Evolutionary conservation across 108 stramenopile species (phyloP).

Genomic region (Skeletonema costatum): DNA sequence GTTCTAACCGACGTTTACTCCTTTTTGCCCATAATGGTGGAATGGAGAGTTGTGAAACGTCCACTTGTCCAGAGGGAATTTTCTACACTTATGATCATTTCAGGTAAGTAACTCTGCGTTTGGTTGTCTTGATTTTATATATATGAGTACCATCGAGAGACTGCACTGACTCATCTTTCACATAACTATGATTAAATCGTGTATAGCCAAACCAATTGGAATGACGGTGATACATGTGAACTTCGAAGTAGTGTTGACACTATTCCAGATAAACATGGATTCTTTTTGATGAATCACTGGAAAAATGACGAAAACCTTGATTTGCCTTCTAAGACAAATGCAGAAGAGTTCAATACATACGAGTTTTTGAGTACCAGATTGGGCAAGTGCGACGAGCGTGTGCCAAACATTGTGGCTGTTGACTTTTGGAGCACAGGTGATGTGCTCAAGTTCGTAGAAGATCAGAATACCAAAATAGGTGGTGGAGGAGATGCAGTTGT

Average conservation of each 20-base stretch:
- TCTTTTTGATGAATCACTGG: slow-evolving; percentile 66
- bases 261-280: slow-evolving; percentile 4
- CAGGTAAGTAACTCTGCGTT: background rate
- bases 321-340: slow-evolving; percentile 29
- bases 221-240: background rate
- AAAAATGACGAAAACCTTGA: slow-evolving; percentile 24
- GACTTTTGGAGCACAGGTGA: slow-evolving; percentile 74
- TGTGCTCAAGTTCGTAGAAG: slow-evolving; percentile 50
- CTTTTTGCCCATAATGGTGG: slow-evolving; percentile 23
- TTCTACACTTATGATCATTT: slow-evolving; percentile 30
- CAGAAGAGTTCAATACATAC: slow-evolving; percentile 43
- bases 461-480: slow-evolving; percentile 32
- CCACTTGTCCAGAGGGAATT: slow-evolving; percentile 24
- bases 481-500: background rate
- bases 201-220: background rate
- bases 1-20: slow-evolving; percentile 19
- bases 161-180: background rate
- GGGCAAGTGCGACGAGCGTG: slow-evolving; percentile 37
- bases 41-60: slow-evolving; percentile 21
- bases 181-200: background rate
- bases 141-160: background rate
- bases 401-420: slow-evolving; percentile 51
- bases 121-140: background rate
- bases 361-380: slow-evolving; percentile 35
- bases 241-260: background rate